Percentiles rank a stretch among this genome's conserved stretches.
Evolutionary conservation across 108 stramenopile species (phyloP).

Genomic region (Nitzschia sp.): DNA sequence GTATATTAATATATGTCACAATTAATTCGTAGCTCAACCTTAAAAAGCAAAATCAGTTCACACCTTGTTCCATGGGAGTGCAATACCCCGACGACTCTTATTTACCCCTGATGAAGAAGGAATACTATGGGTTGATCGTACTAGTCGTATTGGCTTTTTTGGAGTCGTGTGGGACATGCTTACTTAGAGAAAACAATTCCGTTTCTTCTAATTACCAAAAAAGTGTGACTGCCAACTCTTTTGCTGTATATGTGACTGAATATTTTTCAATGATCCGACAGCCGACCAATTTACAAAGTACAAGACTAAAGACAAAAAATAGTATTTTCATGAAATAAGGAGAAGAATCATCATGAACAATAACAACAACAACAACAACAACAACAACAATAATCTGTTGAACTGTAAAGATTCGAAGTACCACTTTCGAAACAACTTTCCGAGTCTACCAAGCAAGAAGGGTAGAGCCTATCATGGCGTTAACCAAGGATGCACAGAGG

Average conservation of each 20-base stretch:
- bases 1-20: too few species aligned
- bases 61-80: too few species aligned
- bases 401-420: not conserved
- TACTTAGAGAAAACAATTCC: not conserved
- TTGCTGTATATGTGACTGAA: not conserved
- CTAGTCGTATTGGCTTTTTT: too few species aligned
- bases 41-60: too few species aligned
- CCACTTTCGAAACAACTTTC: not conserved
- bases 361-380: not conserved
- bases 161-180: not conserved
- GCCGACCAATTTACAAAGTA: not conserved
- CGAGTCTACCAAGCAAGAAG: too few species aligned
- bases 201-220: not conserved
- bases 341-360: not conserved
- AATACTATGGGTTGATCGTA: too few species aligned
- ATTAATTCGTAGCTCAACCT: too few species aligned
- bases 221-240: not conserved
- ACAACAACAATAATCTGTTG: not conserved
- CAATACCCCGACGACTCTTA: too few species aligned
- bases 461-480: too few species aligned
- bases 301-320: not conserved
- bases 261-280: not conserved
- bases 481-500: too few species aligned
- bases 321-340: not conserved
- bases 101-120: too few species aligned